Conservation (phyloP, 371 early-diverging fungal species). For the Paraphysoderma sedebokerense region DNA sequence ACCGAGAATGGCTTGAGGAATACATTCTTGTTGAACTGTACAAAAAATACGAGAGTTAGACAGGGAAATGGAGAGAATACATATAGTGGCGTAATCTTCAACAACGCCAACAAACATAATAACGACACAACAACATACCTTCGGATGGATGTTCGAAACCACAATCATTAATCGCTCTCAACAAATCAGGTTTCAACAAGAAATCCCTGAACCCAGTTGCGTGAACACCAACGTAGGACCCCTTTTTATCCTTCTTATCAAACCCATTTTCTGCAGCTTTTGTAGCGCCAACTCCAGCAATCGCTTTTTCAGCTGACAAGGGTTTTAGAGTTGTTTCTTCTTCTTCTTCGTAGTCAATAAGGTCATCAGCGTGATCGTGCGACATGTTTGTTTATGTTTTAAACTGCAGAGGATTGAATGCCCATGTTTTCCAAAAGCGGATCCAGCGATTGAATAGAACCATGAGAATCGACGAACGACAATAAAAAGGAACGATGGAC, state of each 20-base stretch:
- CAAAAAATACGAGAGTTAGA: neutral
- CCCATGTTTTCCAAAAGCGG: too few species aligned
- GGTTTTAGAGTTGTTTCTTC: conserved; percentile 40
- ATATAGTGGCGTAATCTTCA: neutral
- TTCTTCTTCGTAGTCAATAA: conserved; percentile 90
- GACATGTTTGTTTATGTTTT: too few species aligned
- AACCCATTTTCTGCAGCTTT: conserved; percentile 24
- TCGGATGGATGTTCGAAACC: conserved; percentile 98
- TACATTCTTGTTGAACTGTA: conserved; percentile 94
- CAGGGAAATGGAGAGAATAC: conserved; percentile 1
- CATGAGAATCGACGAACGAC: too few species aligned
- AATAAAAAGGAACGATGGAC: too few species aligned
- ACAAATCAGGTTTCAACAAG: conserved; percentile 84
- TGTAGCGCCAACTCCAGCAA: conserved; percentile 16
- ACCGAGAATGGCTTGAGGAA: conserved; percentile 92
- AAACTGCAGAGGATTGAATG: too few species aligned
- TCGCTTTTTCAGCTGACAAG: conserved; percentile 10
- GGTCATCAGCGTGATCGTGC: conserved; percentile 62
- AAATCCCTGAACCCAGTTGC: conserved; percentile 98
- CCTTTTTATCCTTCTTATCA: conserved; percentile 68
- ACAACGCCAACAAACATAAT: neutral
- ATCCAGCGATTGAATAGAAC: too few species aligned
- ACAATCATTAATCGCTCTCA: conserved; percentile 88
- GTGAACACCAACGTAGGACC: conserved; percentile 92
- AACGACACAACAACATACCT: conserved; percentile 25